Base-by-base conservation (phyloP, 2,329 filamentous ascomycete species). In the Fusarium coicis region DNA sequence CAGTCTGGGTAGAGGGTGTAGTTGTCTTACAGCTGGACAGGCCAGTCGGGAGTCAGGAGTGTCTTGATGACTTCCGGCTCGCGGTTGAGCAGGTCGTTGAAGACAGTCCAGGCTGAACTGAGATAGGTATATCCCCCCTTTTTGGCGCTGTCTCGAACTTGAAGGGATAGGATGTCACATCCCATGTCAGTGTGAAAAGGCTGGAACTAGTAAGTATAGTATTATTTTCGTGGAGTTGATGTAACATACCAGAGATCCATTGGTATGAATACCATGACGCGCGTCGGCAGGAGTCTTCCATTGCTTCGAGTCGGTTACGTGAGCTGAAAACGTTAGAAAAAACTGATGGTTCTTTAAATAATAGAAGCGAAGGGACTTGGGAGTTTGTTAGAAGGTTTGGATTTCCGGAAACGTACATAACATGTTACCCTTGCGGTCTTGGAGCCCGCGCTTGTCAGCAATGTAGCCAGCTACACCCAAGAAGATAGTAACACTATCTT, bases 391-490 rank as follows among this genome's bases (percentile, higher is more conserved):
- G 40, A 56, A 47, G 56, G 21, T 34, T 28, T 15, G 32, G 52
- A 43, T 30, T 53, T 52, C 26, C 44, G 50, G 30, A 54, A 52
- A 79, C 84, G 72, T 80, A 87, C 86, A 82, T 21, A 88, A 72
- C 75, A 87, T 83, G 40, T 84, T 83, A 16, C 86, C 85, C 47
- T 83, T 84, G n/a, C 81, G 80, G 62, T 85, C 84, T 63, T 89
- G 87, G 6, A 85, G 72, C 5, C 87, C 87, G 43, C 88, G 84
- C 52, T 86, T 82, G 42, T 87, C 83, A 4, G 86, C 89, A 55
- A 92, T 84, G 73, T 91, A 85, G 62, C 84, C 86, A 2, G 89
- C 84, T 16, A 92, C 79, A 1, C 87, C 90, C 9, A 90, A 83
- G 72, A 88, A 91, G 47, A 90, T 81, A 10, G 85, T 82, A 21